These are phyloP conservation scores for Solanum peruvianum DNA, from an alignment of 257 asterid genomes.

Conservation along the genomic window DNA sequence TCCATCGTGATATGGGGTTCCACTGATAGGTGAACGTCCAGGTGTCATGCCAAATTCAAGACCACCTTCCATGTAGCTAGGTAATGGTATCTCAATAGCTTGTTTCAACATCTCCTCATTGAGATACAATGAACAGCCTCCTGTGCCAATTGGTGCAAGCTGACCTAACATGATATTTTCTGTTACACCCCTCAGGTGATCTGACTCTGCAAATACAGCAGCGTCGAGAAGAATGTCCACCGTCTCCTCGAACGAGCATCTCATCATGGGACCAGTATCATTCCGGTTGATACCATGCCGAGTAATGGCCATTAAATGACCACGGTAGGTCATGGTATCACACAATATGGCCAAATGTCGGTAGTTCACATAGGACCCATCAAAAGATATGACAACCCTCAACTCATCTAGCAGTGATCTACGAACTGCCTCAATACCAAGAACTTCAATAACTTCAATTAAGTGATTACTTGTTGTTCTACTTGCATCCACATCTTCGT, in stretches of 20 bases:
- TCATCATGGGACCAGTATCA: slow-evolving; percentile 98
- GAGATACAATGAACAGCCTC: slow-evolving; percentile 71
- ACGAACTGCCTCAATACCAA: slow-evolving; percentile 97
- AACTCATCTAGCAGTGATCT: slow-evolving; percentile 83
- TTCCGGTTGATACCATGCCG: slow-evolving; percentile 96
- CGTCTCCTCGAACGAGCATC: slow-evolving; percentile 97
- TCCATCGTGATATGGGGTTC: slow-evolving; percentile 88
- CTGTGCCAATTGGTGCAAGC: slow-evolving; percentile 98
- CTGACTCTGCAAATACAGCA: slow-evolving; percentile 90
- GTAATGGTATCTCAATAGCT: slow-evolving; percentile 82
- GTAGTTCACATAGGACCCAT: slow-evolving; percentile 95
- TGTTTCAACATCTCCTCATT: slow-evolving; percentile 93
- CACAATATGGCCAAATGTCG: slow-evolving; percentile 93
- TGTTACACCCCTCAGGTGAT: slow-evolving; percentile 84
- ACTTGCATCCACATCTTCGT: slow-evolving; percentile 83
- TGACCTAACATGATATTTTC: slow-evolving; percentile 97
- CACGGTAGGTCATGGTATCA: slow-evolving; percentile 98
- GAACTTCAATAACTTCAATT: slow-evolving; percentile 94
- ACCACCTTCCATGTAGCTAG: slow-evolving; percentile 93
- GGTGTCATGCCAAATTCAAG: slow-evolving; percentile 95
- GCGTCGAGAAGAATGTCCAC: slow-evolving; percentile 98
- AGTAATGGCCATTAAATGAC: slow-evolving; percentile 98
- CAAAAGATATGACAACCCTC: slow-evolving; percentile 96
- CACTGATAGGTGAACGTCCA: slow-evolving; percentile 69
- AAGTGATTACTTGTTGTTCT: slow-evolving; percentile 95